These are phyloP conservation scores for Phialophora macrospora DNA, from an alignment of 2,329 filamentous ascomycete genomes.

Conservation along the genomic window DNA sequence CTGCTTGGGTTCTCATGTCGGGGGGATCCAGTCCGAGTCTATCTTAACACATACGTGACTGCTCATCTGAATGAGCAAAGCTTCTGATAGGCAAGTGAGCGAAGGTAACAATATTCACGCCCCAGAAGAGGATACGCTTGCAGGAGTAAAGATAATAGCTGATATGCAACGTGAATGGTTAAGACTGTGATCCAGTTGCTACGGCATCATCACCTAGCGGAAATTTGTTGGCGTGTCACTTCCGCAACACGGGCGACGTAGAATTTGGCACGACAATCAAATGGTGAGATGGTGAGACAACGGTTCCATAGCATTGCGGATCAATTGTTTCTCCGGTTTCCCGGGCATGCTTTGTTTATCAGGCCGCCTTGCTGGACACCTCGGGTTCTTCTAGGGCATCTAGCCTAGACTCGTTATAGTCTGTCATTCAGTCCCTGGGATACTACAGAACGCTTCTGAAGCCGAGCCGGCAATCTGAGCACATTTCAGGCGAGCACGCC, in stretches of 20 bases:
- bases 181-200: no score
- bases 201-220: no score
- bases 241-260: no score
- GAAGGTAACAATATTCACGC: no score
- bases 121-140: no score
- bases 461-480: neutral
- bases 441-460: neutral
- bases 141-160: no score
- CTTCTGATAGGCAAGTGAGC: neutral
- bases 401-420: neutral
- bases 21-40: neutral
- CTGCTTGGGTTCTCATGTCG: neutral
- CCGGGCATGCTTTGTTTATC: neutral
- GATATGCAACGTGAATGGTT: no score
- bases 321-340: neutral
- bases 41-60: neutral
- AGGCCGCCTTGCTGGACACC: no score
- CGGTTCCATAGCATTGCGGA: neutral
- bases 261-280: neutral
- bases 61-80: neutral
- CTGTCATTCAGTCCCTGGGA: neutral
- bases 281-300: neutral
- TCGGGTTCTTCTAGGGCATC: neutral
- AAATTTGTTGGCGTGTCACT: no score
- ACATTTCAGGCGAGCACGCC: conserved; percentile 28